A percentile compares a stretch with the other conserved stretches of the same genome.
Conservation (phyloP, 2,329 filamentous ascomycete species). For the Cladosporium velox region DNA sequence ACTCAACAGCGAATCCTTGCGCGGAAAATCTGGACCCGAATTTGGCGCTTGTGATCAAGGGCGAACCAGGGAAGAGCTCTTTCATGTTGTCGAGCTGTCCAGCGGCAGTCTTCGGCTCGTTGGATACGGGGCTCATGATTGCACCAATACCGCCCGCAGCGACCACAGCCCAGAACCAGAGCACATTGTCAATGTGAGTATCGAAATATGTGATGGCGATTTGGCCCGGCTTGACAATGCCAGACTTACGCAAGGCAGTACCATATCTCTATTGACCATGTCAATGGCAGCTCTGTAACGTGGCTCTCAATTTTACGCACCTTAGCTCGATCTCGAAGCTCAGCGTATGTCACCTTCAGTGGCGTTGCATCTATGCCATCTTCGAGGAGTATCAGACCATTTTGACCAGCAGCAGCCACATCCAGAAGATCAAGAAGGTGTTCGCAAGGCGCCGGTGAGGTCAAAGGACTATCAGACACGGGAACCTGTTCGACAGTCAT, state of each 20-base stretch:
- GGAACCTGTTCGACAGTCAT: background rate
- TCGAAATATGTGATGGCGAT: constrained; percentile 19
- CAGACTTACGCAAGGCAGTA: background rate
- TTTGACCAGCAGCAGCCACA: background rate
- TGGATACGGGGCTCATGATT: constrained; percentile 26
- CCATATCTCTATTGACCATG: background rate
- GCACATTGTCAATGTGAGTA: constrained; percentile 11
- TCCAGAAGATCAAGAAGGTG: background rate
- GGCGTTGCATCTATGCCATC: background rate
- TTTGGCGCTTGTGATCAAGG: constrained; percentile 15
- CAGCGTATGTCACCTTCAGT: background rate
- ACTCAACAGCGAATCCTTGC: background rate
- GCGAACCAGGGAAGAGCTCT: constrained; percentile 25
- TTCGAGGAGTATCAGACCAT: background rate
- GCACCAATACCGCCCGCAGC: constrained; percentile 24
- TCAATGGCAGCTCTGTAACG: background rate
- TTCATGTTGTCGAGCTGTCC: constrained; percentile 28
- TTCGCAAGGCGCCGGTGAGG: background rate
- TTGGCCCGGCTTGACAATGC: background rate
- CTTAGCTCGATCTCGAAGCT: background rate
- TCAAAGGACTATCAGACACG: background rate
- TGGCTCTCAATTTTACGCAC: background rate
- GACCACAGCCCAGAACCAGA: constrained; percentile 16
- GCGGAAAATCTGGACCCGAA: background rate
- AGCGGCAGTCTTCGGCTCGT: constrained; percentile 29